These are phyloP conservation scores for Ceratobasidium sp. DNA, from an alignment of 1,284 basidiomycete species.

Conservation along the genomic window DNA sequence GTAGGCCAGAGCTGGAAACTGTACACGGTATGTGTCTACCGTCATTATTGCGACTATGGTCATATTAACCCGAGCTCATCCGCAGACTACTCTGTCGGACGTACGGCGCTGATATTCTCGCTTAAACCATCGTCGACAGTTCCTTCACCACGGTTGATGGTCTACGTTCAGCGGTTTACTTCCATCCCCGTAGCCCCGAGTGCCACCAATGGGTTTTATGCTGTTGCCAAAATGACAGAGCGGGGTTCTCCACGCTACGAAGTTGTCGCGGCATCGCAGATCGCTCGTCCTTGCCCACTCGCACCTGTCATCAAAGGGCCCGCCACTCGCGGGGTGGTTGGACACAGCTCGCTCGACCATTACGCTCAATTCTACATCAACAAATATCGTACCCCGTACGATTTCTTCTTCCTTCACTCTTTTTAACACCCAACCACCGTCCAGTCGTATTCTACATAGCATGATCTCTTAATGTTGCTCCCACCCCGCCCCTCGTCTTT, in stretches of 20 bases:
- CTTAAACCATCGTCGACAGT: background rate
- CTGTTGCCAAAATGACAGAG: background rate
- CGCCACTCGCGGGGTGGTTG: conserved; percentile 7
- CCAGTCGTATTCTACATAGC: too few relatives aligned
- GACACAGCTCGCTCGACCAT: background rate
- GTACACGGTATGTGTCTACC: background rate
- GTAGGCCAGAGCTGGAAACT: background rate
- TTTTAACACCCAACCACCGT: too few relatives aligned
- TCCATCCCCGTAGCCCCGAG: background rate
- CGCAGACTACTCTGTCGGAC: conserved; percentile 7
- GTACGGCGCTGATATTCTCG: background rate
- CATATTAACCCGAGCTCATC: background rate
- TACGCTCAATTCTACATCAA: conserved; percentile 1
- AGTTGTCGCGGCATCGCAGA: background rate
- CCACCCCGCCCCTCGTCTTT: background rate
- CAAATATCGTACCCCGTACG: conserved; percentile 1
- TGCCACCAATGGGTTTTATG: background rate
- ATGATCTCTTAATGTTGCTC: too few relatives aligned
- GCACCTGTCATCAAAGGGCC: conserved; percentile 1
- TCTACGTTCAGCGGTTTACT: background rate
- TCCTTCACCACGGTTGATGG: background rate
- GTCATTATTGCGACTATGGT: background rate
- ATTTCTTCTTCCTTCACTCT: conserved; percentile 16
- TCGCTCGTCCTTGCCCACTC: conserved; percentile 9
- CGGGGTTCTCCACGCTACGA: background rate